Conservation (phyloP, 1,284 basidiomycete species). For the Pseudozyma sp. region DNA sequence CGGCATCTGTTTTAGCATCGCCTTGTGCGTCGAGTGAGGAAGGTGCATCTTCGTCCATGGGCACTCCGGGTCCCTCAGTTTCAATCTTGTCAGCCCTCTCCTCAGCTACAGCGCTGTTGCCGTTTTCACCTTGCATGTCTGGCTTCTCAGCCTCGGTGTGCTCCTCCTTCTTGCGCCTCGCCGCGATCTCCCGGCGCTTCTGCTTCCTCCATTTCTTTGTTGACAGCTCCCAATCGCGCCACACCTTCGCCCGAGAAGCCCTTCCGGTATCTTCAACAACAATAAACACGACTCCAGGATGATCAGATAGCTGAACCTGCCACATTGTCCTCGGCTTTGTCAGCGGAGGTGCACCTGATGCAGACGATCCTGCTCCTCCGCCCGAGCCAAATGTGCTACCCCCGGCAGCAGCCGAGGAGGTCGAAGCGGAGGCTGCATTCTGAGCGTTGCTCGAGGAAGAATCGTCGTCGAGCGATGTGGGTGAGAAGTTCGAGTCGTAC, state of each 20-base stretch:
- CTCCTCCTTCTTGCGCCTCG: constrained; percentile 5
- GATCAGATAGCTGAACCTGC: constrained; percentile 47
- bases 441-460: not conserved
- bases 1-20: not conserved
- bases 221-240: constrained; percentile 45
- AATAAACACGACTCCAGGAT: constrained; percentile 51
- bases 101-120: no score
- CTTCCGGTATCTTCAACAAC: constrained; percentile 53
- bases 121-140: no score
- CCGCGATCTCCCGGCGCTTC: constrained; percentile 28
- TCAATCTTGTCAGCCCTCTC: no score
- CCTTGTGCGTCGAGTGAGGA: not conserved
- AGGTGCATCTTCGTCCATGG: constrained; percentile 37
- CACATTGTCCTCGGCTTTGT: constrained; percentile 55
- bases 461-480: not conserved
- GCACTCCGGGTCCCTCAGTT: constrained; percentile 5
- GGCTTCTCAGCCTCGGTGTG: no score
- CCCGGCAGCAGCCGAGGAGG: not conserved
- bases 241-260: constrained; percentile 40
- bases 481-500: constrained; percentile 22
- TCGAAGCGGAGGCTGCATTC: constrained; percentile 6
- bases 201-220: constrained; percentile 43
- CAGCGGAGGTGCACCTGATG: constrained; percentile 34
- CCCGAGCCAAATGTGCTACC: not conserved
- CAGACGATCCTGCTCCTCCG: constrained; percentile 22